phyloP scores from a whole-genome alignment of 345 rosid genomes.

The Erysimum cheiranthoides region DNA sequence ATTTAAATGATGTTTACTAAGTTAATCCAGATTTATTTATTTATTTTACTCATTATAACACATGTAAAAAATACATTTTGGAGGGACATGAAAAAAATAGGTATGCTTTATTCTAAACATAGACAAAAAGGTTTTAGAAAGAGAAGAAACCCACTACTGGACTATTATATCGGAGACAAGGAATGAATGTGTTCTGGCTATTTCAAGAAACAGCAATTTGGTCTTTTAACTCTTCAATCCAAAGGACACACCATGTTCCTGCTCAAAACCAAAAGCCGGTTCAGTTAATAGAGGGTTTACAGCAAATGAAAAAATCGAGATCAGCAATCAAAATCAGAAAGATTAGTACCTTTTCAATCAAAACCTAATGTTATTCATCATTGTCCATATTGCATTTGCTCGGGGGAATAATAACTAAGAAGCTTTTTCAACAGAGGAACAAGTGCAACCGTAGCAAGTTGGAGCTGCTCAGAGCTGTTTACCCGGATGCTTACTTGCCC shows the following conservation, averaged over 20 bases:
- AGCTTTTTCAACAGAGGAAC: slow-evolving; percentile 80
- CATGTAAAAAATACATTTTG: no score
- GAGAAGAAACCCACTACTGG: neutral
- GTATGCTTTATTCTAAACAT: slow-evolving; percentile 16
- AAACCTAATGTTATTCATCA: slow-evolving; percentile 49
- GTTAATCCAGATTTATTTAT: no score
- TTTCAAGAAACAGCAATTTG: neutral
- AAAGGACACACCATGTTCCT: slow-evolving; percentile 2
- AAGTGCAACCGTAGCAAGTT: slow-evolving; percentile 67
- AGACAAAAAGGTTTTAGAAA: slow-evolving; percentile 2
- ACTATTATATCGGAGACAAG: neutral
- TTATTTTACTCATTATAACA: no score
- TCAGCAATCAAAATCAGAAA: neutral
- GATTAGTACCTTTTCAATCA: slow-evolving; percentile 8
- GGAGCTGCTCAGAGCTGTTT: slow-evolving; percentile 93
- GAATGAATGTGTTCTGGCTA: neutral
- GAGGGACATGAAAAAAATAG: no score
- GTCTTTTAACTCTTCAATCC: slow-evolving; percentile 1
- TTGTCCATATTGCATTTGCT: slow-evolving; percentile 67
- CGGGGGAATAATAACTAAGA: slow-evolving; percentile 50
- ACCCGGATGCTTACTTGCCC: slow-evolving; percentile 82
- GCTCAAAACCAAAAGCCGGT: neutral
- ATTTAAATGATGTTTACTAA: no score
- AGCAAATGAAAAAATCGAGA: neutral
- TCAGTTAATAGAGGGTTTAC: neutral